Evolutionary conservation across 371 early-diverging fungal genomes (phyloP).

Genomic region (Apophysomyces trapeziformis): DNA sequence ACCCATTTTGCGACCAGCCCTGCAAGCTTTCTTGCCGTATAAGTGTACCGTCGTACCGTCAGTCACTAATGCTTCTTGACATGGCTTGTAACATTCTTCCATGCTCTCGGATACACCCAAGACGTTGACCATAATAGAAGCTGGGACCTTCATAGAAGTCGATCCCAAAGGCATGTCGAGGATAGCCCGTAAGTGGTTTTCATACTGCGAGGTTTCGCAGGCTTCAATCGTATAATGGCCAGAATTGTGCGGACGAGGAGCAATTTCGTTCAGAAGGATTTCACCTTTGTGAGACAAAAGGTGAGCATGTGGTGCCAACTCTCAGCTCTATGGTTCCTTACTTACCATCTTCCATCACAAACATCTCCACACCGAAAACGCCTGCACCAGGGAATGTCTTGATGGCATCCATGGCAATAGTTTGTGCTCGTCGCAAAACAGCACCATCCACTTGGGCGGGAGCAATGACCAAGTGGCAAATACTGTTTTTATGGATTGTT

Average conservation of each 20-base stretch:
- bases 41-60: slow-evolving; percentile 91
- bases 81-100: slow-evolving; percentile 68
- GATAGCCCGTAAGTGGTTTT: slow-evolving; percentile 95
- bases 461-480: slow-evolving; percentile 92
- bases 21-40: slow-evolving; percentile 91
- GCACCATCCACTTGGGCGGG: slow-evolving; percentile 93
- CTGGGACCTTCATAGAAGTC: slow-evolving; percentile 87
- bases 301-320: too few species aligned
- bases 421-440: slow-evolving; percentile 69
- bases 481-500: slow-evolving; percentile 93
- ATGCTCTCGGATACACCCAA: slow-evolving; percentile 72
- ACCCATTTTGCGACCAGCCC: slow-evolving; percentile 95
- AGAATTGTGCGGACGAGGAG: slow-evolving; percentile 98
- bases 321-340: neutral
- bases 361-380: slow-evolving; percentile 97
- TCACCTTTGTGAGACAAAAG: slow-evolving; percentile 37
- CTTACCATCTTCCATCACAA: slow-evolving; percentile 81
- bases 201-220: slow-evolving; percentile 95
- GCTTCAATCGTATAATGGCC: slow-evolving; percentile 98
- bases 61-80: slow-evolving; percentile 67
- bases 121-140: slow-evolving; percentile 93
- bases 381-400: slow-evolving; percentile 84
- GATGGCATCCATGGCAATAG: slow-evolving; percentile 86
- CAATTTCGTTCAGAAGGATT: slow-evolving; percentile 93
- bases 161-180: slow-evolving; percentile 93